Percentiles rank a stretch among this genome's conserved stretches.
These are phyloP conservation scores for Sisymbrium altissimum DNA, from an alignment of 345 rosid genomes.

Conservation along the genomic window DNA sequence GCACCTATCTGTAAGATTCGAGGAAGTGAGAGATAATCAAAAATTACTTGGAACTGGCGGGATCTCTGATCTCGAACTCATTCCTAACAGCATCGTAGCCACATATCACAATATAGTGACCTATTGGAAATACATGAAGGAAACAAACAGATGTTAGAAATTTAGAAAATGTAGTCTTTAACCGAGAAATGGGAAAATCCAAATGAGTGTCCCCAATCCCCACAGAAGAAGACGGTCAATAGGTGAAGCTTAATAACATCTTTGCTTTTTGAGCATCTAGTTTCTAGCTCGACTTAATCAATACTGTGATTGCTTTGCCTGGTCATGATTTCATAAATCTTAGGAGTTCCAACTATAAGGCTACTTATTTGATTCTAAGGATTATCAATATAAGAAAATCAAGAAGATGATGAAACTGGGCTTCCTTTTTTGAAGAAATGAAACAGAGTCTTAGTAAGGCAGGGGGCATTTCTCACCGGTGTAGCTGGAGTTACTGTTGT, in stretches of 20 bases:
- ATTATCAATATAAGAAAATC: not conserved
- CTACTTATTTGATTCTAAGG: not conserved
- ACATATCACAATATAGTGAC: constrained; percentile 88
- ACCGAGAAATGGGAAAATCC: not conserved
- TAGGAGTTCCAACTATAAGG: not conserved
- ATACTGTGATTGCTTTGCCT: not conserved
- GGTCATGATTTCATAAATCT: not conserved
- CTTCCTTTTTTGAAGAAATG: constrained; percentile 2
- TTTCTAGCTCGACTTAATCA: not conserved
- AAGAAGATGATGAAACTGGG: not conserved
- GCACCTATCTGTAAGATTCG: not conserved
- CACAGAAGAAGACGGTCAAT: not conserved
- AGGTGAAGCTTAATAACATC: too few species aligned
- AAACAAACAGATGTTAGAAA: not conserved
- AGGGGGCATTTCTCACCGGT: constrained; percentile 57
- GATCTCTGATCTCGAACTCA: constrained; percentile 97
- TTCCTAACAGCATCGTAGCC: constrained; percentile 72
- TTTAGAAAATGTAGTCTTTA: not conserved
- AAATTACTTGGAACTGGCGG: constrained; percentile 80
- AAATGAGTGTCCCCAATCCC: not conserved
- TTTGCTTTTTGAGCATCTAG: too few species aligned
- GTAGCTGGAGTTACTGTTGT: constrained; percentile 44
- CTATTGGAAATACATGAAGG: constrained; percentile 36
- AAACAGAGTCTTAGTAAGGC: not conserved
- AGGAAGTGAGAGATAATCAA: not conserved